A percentile compares a stretch with the other conserved stretches of the same genome.
Evolutionary conservation across 1,284 basidiomycete species (phyloP).

Genomic region (Meripilus lineatus): DNA sequence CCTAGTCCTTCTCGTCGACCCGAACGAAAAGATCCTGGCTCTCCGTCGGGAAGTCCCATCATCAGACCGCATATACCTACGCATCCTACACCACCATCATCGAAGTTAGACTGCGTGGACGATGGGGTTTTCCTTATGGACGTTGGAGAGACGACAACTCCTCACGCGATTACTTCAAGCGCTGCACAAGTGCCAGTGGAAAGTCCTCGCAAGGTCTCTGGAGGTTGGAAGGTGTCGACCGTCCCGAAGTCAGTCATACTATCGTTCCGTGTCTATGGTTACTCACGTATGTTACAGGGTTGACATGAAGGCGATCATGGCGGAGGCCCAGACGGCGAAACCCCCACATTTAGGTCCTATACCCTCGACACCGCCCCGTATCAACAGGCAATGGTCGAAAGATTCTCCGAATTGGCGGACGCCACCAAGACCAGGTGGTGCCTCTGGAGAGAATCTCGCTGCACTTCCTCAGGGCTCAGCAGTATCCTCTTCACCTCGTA

Average conservation of each 20-base stretch:
- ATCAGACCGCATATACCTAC: conserved; percentile 24
- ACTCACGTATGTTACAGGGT: conserved; percentile 38
- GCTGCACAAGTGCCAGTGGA: no score
- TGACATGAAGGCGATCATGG: conserved; percentile 86
- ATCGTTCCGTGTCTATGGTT: conserved; percentile 1
- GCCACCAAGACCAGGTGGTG: conserved; percentile 4
- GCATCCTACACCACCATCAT: conserved; percentile 7
- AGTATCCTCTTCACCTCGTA: no score
- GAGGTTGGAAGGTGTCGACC: conserved; percentile 10
- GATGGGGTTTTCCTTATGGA: conserved; percentile 68
- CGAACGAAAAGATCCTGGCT: no score
- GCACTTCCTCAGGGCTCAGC: no score
- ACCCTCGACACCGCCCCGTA: conserved; percentile 5
- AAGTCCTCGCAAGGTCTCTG: no score
- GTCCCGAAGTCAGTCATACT: conserved; percentile 21
- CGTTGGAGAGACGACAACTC: conserved; percentile 33
- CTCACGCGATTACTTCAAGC: no score
- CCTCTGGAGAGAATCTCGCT: neutral
- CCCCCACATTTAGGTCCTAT: neutral
- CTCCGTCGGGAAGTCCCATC: conserved; percentile 32
- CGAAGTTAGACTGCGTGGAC: conserved; percentile 21
- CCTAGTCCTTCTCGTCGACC: conserved; percentile 27
- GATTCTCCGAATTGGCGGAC: conserved; percentile 12
- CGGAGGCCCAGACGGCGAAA: conserved; percentile 43
- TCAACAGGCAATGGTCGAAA: neutral